Base-by-base conservation (phyloP, 495 filamentous ascomycete species). In the Chlorociboria aeruginascens region DNA sequence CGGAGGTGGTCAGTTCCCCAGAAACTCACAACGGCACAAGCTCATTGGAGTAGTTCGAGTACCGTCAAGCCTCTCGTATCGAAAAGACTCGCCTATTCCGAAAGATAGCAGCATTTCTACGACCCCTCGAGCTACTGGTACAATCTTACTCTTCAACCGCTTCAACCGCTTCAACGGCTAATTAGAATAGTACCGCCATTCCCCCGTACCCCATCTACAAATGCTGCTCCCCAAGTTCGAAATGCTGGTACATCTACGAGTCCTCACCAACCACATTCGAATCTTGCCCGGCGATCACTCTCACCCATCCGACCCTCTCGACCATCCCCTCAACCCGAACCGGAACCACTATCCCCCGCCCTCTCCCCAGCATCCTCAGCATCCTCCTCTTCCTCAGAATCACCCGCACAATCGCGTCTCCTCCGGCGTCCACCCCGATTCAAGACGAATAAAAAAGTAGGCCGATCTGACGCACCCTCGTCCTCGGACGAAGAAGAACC, bases 51-150 rank as follows among this genome's bases (percentile, higher is more conserved):
- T 74, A 34, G 65, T 71, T 16, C 64, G 74, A 43, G 65, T 66
- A 28, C 75, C 81, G 0, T 84, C 79, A 10, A 68, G 79, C 1
- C 67, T 86, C 30, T 77, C 78, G 4, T 65, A 78, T 30, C 77
- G 82, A 28, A 85, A 73, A 58, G 83, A 86, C 13, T 69, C 69
- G 17, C 70, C 72, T 8, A 55, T 73, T 4, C 67, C 69, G 32
- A 69, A 69, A 58, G 70, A 69, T 45, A 75, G 74, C 31, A 52
- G 28, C 45, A 16, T 48, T n/a, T 43, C 48, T 20, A 44, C 20
- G 17, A 49, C 52, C 34, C 37, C 46, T 25, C 44, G 56, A 37
- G n/a, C 52, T 11, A 53, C 33, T 11, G 56, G 56, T 55, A 54
- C 14, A 30, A 25, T n/a, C 11, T 41, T 14, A 14, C 28, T 10